Conservation (phyloP, 163 green algal genomes). For the Scenedesmus sp. region DNA sequence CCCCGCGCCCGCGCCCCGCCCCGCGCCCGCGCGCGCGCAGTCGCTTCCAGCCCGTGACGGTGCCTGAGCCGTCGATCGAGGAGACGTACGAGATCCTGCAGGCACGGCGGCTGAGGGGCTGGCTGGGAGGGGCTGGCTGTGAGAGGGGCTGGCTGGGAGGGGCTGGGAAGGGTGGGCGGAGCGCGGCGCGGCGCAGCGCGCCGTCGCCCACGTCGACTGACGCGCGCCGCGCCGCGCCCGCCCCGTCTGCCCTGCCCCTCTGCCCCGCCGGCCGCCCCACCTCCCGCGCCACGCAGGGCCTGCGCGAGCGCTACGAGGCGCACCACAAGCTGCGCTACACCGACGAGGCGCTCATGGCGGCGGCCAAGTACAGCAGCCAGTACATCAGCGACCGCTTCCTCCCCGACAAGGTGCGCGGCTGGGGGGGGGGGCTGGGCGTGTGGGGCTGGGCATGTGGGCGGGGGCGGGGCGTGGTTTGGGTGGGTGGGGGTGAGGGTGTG, state of each 20-base stretch:
- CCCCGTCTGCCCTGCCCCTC: not conserved
- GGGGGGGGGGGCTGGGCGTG: no score
- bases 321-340: conserved; percentile 99
- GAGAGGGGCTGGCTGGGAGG: not conserved
- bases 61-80: conserved; percentile 95
- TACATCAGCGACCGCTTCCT: conserved; percentile 99
- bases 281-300: no score
- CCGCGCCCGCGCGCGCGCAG: no score
- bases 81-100: conserved; percentile 97
- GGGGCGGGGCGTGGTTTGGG: no score
- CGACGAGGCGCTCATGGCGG: conserved; percentile 93
- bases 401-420: conserved; percentile 85
- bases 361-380: conserved; percentile 93
- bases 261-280: no score
- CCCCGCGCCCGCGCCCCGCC: no score
- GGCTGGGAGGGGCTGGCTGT: not conserved
- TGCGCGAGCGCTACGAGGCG: conserved; percentile 97
- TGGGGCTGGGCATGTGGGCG: no score
- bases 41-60: conserved; percentile 92
- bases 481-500: no score
- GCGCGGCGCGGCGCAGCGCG: not conserved
- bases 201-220: no score
- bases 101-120: conserved; percentile 12
- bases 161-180: no score
- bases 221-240: no score